Base-by-base conservation (phyloP, 352 stramenopile genomes). In the Phytophthora palmivora region DNA sequence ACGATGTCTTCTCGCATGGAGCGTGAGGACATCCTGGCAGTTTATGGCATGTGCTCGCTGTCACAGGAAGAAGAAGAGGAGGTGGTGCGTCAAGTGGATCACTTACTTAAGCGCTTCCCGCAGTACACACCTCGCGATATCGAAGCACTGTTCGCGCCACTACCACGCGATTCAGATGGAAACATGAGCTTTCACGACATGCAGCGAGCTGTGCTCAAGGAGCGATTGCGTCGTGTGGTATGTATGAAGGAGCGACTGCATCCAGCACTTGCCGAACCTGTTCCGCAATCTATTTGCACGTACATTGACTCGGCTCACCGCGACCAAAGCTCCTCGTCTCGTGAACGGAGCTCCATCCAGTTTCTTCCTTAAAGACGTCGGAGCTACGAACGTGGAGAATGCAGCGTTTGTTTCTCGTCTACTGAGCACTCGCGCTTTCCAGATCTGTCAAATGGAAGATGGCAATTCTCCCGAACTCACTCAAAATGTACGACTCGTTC, bases 361-460 rank as follows among this genome's bases (percentile, higher is more conserved):
- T 44, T 82, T 96, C 66, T 95, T 95, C 59, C 57, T 92, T 44
- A 84, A 84, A 46, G 82, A 94, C 63, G 38, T 80, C 3, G 88
- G 86, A 2, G 75, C 87, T n/a, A 93, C 72, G 1, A 80, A 78
- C 33, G 80, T 80, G 24, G 81, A 91, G 70, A 91, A 89, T 63
- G 76, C 71, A 18, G 75, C 79, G 54, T 52, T 92, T 21, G 72
- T 92, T 18, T 58, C 78, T 28, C 75, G 80, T 44, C 73, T 97
- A 38, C 70, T 97, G 38, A 91, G 83, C 67, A 87, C 76, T 7
- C 78, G 87, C 37, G 69, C 86, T 22, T 96, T 91, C 66, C 70
- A 93, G 74, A 94, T 97, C 56, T 93, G 84, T 65, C 78, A 92
- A 50, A 74, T 96, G 39, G 70, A 87, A 44, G 79, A 96, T 52